Conservation (phyloP, 768 basidiomycete species). For the Mrakia gelida region DNA sequence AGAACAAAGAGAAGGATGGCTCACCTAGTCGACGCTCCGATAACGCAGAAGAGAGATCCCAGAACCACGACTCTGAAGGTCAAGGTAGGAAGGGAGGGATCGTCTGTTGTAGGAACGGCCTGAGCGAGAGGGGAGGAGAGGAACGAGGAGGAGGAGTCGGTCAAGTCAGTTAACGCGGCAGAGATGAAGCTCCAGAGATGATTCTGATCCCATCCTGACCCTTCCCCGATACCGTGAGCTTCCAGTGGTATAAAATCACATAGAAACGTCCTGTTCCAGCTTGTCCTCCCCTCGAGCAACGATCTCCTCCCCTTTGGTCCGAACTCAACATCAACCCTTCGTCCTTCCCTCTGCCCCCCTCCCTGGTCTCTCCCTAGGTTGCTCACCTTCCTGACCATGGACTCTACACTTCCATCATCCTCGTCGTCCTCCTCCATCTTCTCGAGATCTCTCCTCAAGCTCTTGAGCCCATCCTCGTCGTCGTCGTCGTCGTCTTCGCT, state of each 20-base stretch:
- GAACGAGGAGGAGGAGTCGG: background rate
- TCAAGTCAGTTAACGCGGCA: too few species aligned
- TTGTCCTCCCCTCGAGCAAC: background rate
- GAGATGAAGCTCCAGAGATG: background rate
- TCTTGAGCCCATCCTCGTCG: background rate
- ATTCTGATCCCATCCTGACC: too few species aligned
- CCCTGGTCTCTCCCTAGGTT: background rate
- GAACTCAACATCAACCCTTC: background rate
- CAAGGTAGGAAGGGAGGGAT: constrained; percentile 42
- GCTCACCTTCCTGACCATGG: constrained; percentile 1
- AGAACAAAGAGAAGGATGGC: too few species aligned
- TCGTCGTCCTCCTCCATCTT: constrained; percentile 8
- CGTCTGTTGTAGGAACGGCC: constrained; percentile 44
- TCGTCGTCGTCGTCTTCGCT: background rate
- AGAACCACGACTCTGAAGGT: constrained; percentile 43
- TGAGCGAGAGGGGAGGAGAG: background rate
- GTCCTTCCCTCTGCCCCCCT: background rate
- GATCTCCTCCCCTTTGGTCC: background rate
- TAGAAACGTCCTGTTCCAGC: too few species aligned
- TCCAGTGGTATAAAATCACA: background rate
- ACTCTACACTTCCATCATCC: constrained; percentile 9
- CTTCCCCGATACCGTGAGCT: background rate
- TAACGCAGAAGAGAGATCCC: constrained; percentile 42
- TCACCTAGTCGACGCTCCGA: constrained; percentile 41
- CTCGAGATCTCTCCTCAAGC: background rate